Evolutionary conservation across 2,329 filamentous ascomycete species (phyloP).

Genomic region (Claviceps pazoutovae): DNA sequence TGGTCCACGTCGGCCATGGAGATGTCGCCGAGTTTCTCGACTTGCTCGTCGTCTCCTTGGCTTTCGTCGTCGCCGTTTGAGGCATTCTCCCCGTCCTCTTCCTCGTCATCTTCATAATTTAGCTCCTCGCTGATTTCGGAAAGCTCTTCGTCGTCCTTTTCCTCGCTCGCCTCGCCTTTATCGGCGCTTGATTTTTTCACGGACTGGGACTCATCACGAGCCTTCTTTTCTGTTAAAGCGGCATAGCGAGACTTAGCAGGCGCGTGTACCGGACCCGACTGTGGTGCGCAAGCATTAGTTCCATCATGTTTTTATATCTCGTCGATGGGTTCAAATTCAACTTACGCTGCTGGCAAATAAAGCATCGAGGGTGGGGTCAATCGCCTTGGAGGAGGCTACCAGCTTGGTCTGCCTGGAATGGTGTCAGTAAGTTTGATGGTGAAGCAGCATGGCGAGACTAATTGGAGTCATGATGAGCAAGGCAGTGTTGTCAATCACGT

Average conservation of each 20-base stretch:
- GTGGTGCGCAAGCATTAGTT: neutral
- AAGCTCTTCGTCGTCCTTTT: constrained; percentile 18
- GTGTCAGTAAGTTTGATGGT: constrained; percentile 16
- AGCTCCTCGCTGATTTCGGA: constrained; percentile 15
- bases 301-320: neutral
- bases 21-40: neutral
- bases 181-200: constrained; percentile 12
- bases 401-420: constrained; percentile 20
- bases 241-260: constrained; percentile 32
- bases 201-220: constrained; percentile 9
- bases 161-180: constrained; percentile 13
- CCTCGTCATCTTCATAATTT: constrained; percentile 12
- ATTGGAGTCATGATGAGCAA: neutral
- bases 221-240: constrained; percentile 21
- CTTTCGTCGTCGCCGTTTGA: constrained; percentile 2
- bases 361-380: constrained; percentile 56
- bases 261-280: constrained; percentile 39
- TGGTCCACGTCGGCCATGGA: constrained; percentile 1
- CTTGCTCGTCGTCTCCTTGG: constrained; percentile 12
- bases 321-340: constrained; percentile 9
- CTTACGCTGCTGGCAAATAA: constrained; percentile 62
- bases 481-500: neutral
- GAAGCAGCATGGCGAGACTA: constrained; percentile 2
- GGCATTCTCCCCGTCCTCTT: constrained; percentile 4
- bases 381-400: constrained; percentile 34